A percentile compares a stretch with the other conserved stretches of the same genome.
phyloP scores from a whole-genome alignment of 2,329 filamentous ascomycete species.

The Calonectria hawksworthii region DNA sequence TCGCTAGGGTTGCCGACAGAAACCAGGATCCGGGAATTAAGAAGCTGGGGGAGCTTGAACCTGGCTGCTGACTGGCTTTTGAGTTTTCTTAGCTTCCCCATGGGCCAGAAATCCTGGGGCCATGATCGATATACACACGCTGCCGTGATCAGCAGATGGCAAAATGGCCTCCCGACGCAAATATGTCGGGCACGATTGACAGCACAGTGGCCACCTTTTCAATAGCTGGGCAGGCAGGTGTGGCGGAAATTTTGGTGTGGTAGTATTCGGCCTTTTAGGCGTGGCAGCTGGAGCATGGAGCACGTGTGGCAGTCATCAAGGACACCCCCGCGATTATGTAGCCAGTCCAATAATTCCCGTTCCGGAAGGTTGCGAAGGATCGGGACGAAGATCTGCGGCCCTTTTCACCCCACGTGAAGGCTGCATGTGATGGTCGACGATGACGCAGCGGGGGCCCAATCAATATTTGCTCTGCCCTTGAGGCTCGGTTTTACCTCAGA shows the following conservation, averaged over 20 bases:
- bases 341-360: not conserved
- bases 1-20: not conserved
- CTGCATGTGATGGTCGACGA: not conserved
- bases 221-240: too few species aligned
- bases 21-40: too few species aligned
- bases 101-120: not conserved
- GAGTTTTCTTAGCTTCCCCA: not conserved
- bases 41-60: not conserved
- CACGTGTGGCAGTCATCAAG: slow-evolving; percentile 3
- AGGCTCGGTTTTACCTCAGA: not conserved
- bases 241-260: not conserved
- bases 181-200: not conserved
- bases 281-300: not conserved
- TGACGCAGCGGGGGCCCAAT: not conserved
- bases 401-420: slow-evolving; percentile 2
- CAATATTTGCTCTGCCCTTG: too few species aligned
- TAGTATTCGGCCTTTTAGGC: not conserved
- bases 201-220: not conserved
- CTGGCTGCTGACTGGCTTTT: slow-evolving; percentile 2
- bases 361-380: not conserved
- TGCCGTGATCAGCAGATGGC: not conserved
- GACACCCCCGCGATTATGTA: not conserved
- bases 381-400: slow-evolving; percentile 6
- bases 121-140: not conserved
- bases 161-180: not conserved